These are phyloP conservation scores for Silene coronaria DNA, from an alignment of 179 eudicot genomes.

Conservation along the genomic window DNA sequence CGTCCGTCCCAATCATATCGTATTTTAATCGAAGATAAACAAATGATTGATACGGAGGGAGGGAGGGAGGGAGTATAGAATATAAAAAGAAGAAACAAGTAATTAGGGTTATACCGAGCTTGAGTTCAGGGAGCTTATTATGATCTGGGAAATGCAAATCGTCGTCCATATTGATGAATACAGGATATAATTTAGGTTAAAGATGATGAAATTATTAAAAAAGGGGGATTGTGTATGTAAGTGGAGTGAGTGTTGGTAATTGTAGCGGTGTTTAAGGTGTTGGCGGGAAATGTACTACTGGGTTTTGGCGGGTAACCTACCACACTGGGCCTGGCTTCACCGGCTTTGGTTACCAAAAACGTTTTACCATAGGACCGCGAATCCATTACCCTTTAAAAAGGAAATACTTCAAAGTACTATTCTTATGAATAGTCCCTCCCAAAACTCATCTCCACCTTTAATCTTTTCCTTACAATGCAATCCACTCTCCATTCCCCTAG, in stretches of 20 bases:
- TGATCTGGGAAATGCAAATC: slow-evolving; percentile 45
- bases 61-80: no score
- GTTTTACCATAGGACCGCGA: no score
- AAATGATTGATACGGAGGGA: not conserved
- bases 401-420: no score
- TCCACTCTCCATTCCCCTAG: no score
- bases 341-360: no score
- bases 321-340: no score
- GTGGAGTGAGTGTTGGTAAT: not conserved
- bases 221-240: not conserved
- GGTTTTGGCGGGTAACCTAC: slow-evolving; percentile 10
- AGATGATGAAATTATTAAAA: not conserved
- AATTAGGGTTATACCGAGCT: slow-evolving; percentile 42
- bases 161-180: slow-evolving; percentile 49
- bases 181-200: slow-evolving; percentile 6
- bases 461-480: no score
- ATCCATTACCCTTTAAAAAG: no score
- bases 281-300: slow-evolving; percentile 8
- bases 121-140: slow-evolving; percentile 75
- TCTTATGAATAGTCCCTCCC: no score
- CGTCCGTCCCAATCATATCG: not conserved
- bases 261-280: not conserved
- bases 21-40: no score
- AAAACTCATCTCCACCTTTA: no score
- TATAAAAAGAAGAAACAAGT: no score